Evolutionary conservation across 1,139 yeast species (phyloP).

Genomic region (Geotrichum reessii): DNA sequence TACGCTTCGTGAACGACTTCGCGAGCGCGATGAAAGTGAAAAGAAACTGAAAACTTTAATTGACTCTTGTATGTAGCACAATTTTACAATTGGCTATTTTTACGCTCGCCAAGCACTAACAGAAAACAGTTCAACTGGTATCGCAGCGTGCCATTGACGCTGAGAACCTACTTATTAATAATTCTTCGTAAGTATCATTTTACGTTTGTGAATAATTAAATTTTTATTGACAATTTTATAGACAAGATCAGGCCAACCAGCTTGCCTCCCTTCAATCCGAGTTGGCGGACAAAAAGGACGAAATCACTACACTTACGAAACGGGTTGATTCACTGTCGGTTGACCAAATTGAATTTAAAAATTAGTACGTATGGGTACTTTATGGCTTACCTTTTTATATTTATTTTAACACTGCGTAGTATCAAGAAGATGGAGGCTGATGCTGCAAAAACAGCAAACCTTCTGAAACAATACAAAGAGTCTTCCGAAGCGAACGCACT

Average conservation of each 20-base stretch:
- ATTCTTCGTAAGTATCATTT: constrained; percentile 10
- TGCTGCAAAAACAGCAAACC: neutral
- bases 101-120: neutral
- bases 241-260: neutral
- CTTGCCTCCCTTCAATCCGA: constrained; percentile 9
- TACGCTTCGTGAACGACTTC: constrained; percentile 31
- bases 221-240: neutral
- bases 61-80: constrained; percentile 24
- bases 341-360: constrained; percentile 2
- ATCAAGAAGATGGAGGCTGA: constrained; percentile 13
- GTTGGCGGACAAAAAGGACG: constrained; percentile 16
- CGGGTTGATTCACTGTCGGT: constrained; percentile 1
- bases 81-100: neutral
- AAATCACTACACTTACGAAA: constrained; percentile 9
- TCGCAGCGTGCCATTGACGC: constrained; percentile 21
- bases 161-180: constrained; percentile 7
- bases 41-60: constrained; percentile 23
- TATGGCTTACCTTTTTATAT: neutral
- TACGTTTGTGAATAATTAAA: too few species aligned
- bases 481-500: constrained; percentile 31
- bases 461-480: constrained; percentile 24
- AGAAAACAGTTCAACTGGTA: constrained; percentile 6
- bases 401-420: neutral
- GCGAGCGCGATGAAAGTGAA: constrained; percentile 29
- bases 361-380: constrained; percentile 4